Percentiles rank a stretch among this genome's conserved stretches.
Evolutionary conservation across 331 rosid genomes (phyloP).

Genomic region (Stylosanthes scabra): DNA sequence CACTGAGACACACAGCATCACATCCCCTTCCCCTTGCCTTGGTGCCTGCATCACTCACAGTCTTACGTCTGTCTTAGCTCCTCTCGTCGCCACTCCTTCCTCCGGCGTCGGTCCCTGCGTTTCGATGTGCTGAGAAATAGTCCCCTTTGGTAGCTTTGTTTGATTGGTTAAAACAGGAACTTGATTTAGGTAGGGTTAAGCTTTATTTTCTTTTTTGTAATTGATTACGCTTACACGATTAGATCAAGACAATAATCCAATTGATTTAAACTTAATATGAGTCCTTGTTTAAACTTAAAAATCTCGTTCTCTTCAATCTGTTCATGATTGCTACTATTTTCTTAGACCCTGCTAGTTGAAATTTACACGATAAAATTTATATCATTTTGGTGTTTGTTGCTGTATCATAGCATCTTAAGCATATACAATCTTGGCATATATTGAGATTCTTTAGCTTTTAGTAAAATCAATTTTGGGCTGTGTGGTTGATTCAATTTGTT

Average conservation of each 20-base stretch:
- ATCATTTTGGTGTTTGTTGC: conserved; percentile 8
- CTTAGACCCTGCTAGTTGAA: no score
- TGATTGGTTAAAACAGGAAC: not conserved
- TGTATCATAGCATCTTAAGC: conserved; percentile 12
- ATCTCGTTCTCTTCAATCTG: not conserved
- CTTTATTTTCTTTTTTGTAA: not conserved
- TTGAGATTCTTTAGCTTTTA: not conserved
- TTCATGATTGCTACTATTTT: no score
- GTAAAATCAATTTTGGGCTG: conserved; percentile 10
- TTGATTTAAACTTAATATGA: conserved; percentile 8
- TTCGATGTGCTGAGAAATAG: not conserved
- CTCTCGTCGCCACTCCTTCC: no score
- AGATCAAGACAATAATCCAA: not conserved
- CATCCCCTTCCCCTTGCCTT: no score
- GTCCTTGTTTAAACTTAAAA: not conserved
- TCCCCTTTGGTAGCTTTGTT: conserved; percentile 1
- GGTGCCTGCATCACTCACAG: no score
- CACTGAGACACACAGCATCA: no score
- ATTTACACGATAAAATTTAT: not conserved
- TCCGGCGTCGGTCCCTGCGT: no score
- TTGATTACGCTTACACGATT: not conserved
- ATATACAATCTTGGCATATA: no score
- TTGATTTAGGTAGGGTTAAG: conserved; percentile 5
- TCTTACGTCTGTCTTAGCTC: no score
- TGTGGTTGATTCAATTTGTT: no score